Evolutionary conservation across 2,329 filamentous ascomycete genomes (phyloP), one percentile per base, ranked within the genome.

Genomic region (Paecilomyces variotii): DNA sequence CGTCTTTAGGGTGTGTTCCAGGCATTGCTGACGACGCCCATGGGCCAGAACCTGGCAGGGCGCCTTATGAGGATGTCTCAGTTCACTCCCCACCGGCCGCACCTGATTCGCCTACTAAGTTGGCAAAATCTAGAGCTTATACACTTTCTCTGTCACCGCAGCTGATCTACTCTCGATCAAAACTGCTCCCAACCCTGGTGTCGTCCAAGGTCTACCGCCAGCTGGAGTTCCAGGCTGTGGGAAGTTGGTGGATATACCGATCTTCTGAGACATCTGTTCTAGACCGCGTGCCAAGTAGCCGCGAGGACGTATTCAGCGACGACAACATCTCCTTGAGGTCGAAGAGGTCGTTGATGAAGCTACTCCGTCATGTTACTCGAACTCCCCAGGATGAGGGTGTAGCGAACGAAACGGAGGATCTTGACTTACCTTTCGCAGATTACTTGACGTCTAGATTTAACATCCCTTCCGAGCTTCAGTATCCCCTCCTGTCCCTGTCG

Each of bases 161-260:
- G 68, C 79, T 97, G 62, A 86, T 97, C 56, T 94, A 97, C 74
- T 84, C 90, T 9, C 87, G 87, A 57, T 96, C 92, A 2, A 81
- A 84, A 63, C 81, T 97, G 34, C 79, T 97, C 4, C 84, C 86
- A 7, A 83, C 87, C 67, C 84, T 97, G 14, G 90, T 97, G n/a
- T 91, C 91, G 1, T 96, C 93, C 5, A 88, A 87, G 65, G 88
- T 91, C 11, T 93, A 93, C 69, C 85, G 87, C 25, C 92, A 97
- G 76, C 83, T 99, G 53, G 93, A 97, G 70, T 97, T 97, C 66
- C 84, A 94, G 61, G 91, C 93, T 28, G 90, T 97, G 27, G 93
- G 93, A 27, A 93, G 89, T 58, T 97, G 93, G 84, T 97, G 89
- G 82, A 85, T 97, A 57, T 87, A 87, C 69, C 65, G 65, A 45